phyloP scores from a whole-genome alignment of 176 grass and related monocot genomes.

The Oryza glumipatula region DNA sequence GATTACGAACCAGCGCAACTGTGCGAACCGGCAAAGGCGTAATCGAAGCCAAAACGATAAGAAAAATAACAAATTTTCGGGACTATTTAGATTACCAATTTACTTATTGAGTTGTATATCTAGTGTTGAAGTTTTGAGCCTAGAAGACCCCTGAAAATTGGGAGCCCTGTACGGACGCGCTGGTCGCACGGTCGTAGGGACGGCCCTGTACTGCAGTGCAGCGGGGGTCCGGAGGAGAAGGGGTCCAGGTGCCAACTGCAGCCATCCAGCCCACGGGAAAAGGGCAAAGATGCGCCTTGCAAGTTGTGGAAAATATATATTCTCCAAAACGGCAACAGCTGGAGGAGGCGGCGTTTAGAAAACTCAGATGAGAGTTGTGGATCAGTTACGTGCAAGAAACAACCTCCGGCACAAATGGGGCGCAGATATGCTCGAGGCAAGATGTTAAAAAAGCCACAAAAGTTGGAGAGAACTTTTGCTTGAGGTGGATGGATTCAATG shows the following conservation, averaged over 20 bases:
- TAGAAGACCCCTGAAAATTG: too few relatives aligned
- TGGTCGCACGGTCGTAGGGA: too few relatives aligned
- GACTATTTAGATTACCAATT: too few relatives aligned
- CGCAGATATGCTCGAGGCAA: neutral
- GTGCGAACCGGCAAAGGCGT: too few relatives aligned
- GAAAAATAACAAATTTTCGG: too few relatives aligned
- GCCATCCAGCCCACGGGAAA: neutral
- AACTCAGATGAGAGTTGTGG: neutral
- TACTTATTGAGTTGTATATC: too few relatives aligned
- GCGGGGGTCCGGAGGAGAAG: too few relatives aligned
- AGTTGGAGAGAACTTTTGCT: constrained; percentile 1
- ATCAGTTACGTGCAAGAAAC: constrained; percentile 33
- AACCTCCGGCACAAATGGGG: neutral
- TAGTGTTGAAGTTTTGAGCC: too few relatives aligned
- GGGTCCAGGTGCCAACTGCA: neutral
- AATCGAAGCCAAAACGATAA: too few relatives aligned
- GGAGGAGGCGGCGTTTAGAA: neutral
- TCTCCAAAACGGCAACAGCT: constrained; percentile 16
- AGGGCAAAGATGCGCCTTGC: constrained; percentile 5
- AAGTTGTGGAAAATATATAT: constrained; percentile 31
- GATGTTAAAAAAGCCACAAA: neutral
- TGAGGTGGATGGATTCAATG: constrained; percentile 13
- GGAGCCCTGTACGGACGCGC: too few relatives aligned
- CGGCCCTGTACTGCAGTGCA: too few relatives aligned
- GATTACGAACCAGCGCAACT: too few relatives aligned